Conservation (phyloP, 768 basidiomycete species). For the Russula sp. region DNA sequence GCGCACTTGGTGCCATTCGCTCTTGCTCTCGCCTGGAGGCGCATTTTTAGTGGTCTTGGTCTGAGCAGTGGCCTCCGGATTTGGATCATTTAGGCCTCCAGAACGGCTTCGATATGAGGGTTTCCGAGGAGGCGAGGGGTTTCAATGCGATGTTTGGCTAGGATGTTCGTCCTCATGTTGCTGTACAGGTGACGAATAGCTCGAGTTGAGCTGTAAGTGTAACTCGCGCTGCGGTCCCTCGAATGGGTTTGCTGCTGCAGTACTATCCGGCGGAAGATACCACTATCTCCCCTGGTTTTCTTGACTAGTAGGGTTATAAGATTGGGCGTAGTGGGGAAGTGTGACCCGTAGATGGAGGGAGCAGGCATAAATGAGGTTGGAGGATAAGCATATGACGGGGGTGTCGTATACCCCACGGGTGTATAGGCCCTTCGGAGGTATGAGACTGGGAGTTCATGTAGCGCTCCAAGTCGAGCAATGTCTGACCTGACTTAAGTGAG, state of each 20-base stretch:
- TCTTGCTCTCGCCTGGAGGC: not conserved
- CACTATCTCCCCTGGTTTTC: constrained; percentile 50
- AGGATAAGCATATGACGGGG: constrained; percentile 32
- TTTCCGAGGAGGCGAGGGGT: not conserved
- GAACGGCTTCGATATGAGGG: not conserved
- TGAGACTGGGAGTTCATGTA: too few relatives aligned
- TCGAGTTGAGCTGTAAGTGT: constrained; percentile 31
- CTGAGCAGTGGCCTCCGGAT: not conserved
- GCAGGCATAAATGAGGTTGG: constrained; percentile 31
- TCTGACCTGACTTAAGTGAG: too few relatives aligned
- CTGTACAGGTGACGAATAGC: constrained; percentile 26
- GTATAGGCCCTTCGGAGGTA: constrained; percentile 16
- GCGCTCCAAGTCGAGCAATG: too few relatives aligned
- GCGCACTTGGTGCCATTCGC: constrained; percentile 31
- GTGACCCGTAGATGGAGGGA: constrained; percentile 35
- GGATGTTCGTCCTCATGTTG: constrained; percentile 2
- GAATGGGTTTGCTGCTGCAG: constrained; percentile 24
- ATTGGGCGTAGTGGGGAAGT: constrained; percentile 31
- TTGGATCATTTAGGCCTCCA: not conserved
- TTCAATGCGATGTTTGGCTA: constrained; percentile 1
- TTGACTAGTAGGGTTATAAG: constrained; percentile 30
- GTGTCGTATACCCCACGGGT: constrained; percentile 28
- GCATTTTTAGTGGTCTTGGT: constrained; percentile 7
- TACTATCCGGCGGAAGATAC: constrained; percentile 35
- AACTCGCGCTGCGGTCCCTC: constrained; percentile 30